Evolutionary conservation across 1,284 basidiomycete genomes (phyloP), one percentile per base, ranked within the genome.

Genomic region (Pascua guehoae): DNA sequence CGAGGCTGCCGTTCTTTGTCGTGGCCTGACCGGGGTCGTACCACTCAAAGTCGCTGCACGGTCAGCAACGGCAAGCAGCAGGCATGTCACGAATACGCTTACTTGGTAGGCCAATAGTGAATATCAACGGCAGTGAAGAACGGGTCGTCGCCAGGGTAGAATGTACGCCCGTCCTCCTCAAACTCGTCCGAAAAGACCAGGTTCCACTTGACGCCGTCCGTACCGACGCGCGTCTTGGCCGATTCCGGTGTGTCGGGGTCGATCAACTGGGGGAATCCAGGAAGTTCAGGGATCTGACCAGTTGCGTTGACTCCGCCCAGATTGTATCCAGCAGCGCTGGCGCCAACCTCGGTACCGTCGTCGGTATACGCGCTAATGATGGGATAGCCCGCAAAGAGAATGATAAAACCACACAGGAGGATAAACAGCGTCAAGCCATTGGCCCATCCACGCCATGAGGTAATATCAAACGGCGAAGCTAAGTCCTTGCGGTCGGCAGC

Each of bases 181-280:
- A 96, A 96, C 78, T 95, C 93, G 75, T 95, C 92, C 49, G 88
- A 89, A 71, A 71, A 94, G 3, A 92, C 85, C 9, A 95, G 81
- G 54, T 86, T 80, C 72, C 88, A 89, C 7, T 80, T 68, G 24
- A 82, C 60, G 3, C 85, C 84, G 66, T 89, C 88, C 60, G 80
- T 86, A 0, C 88, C 88, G 1, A 77, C 85, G 37, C 86, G 81
- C 0, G 82, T 80, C 62, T 80, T 80, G 5, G 82, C 86, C 0
- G 65, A 61, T 1, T 77, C 63, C 0, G 88, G 88, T 1, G 89
- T 92, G 14, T 84, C 83, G 4, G 70, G 56, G 74, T 91, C 89
- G 65, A 91, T 83, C 44, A 87, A 74, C 10, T 79, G 72, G 0
- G 86, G 85, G 73, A 88, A 80, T 51, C 85, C 81, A 3, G 51